Conservation (phyloP, 2,329 filamentous ascomycete species). For the Alternaria sp. region DNA sequence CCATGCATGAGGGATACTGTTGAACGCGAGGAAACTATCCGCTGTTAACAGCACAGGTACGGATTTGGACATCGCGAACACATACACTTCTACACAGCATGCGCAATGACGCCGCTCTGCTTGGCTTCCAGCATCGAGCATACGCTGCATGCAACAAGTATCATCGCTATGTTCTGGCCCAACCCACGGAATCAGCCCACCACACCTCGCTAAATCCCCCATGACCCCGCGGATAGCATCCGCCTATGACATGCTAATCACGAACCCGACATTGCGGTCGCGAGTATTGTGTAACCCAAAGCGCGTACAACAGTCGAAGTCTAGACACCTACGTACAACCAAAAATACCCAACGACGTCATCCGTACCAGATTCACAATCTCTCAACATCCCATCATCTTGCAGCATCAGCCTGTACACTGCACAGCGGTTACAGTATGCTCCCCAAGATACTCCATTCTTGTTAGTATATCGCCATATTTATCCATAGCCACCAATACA, state of each 20-base stretch:
- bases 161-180: not conserved
- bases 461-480: not conserved
- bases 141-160: not conserved
- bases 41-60: not conserved
- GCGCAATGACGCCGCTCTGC: not conserved
- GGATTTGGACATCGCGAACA: not conserved
- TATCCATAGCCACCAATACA: not conserved
- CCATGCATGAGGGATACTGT: not conserved
- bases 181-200: not conserved
- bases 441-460: not conserved
- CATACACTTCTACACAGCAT: not conserved
- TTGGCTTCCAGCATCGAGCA: not conserved
- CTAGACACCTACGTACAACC: not conserved
- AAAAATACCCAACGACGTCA: not conserved
- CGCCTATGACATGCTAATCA: not conserved
- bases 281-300: conserved; percentile 2
- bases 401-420: not conserved
- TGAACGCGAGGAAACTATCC: not conserved
- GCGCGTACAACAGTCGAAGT: not conserved
- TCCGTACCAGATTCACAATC: not conserved
- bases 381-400: not conserved
- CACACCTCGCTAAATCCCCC: conserved; percentile 10
- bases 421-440: not conserved
- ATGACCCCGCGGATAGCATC: not conserved
- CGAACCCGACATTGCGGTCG: not conserved